Percentiles rank a stretch among this genome's conserved stretches.
These are phyloP conservation scores for Salix exigua DNA, from an alignment of 345 rosid genomes.

Conservation along the genomic window DNA sequence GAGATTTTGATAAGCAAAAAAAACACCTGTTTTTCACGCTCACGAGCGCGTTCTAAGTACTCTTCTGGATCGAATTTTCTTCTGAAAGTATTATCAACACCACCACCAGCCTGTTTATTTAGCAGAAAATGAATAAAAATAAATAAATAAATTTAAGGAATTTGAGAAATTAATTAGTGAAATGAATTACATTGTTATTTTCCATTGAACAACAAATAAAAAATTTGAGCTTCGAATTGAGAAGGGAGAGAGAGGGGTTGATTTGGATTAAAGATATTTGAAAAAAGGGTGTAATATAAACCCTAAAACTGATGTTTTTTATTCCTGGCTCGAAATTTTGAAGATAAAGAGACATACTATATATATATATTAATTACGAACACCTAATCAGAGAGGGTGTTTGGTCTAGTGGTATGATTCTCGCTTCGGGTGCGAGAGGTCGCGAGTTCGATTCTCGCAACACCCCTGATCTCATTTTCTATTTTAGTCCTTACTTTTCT, in stretches of 20 bases:
- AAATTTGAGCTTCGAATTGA: too few species aligned
- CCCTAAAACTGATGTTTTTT: too few species aligned
- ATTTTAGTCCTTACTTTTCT: too few species aligned
- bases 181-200: too few species aligned
- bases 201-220: too few species aligned
- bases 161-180: not conserved
- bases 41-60: slow-evolving; percentile 77
- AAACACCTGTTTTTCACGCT: slow-evolving; percentile 74
- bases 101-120: slow-evolving; percentile 49
- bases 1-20: not conserved
- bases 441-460: slow-evolving; percentile 94
- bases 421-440: slow-evolving; percentile 98
- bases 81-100: slow-evolving; percentile 84
- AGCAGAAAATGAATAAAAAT: not conserved
- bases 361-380: too few species aligned
- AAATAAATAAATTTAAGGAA: not conserved
- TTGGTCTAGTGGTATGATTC: slow-evolving; percentile 99
- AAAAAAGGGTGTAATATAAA: too few species aligned
- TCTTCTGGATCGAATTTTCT: slow-evolving; percentile 80
- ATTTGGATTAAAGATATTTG: too few species aligned
- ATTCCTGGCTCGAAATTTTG: too few species aligned
- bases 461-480: slow-evolving; percentile 37
- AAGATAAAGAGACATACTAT: too few species aligned
- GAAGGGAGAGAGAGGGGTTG: too few species aligned
- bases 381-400: slow-evolving; percentile 6